A percentile compares a stretch with the other conserved stretches of the same genome.
phyloP scores from a whole-genome alignment of 1,284 basidiomycete genomes.

The Tremellales sp. region DNA sequence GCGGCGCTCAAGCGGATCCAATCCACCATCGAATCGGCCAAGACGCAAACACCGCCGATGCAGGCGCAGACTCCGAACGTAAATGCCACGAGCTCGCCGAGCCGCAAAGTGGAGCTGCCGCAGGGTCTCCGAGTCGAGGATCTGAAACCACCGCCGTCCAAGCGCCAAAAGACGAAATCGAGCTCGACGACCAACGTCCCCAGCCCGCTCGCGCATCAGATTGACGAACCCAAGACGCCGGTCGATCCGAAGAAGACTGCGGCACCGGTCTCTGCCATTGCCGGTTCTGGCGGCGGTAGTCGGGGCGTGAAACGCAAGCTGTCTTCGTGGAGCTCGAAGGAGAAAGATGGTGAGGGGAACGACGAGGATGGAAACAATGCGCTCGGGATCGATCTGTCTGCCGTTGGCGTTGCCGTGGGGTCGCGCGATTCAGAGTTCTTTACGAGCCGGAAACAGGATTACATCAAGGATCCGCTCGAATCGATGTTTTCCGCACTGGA shows the following conservation, averaged over 20 bases:
- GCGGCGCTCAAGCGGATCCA: background rate
- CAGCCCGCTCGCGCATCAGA: background rate
- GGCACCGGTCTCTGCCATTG: too few species aligned
- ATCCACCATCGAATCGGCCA: background rate
- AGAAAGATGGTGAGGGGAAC: background rate
- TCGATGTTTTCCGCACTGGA: too few species aligned
- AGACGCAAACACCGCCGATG: background rate
- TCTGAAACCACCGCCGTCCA: slow-evolving; percentile 41
- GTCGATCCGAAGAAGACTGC: too few species aligned
- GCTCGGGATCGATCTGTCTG: background rate
- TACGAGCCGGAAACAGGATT: too few species aligned
- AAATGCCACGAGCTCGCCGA: background rate
- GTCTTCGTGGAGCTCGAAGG: too few species aligned
- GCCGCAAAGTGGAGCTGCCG: slow-evolving; percentile 12
- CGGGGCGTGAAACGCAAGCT: too few species aligned
- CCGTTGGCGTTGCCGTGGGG: too few species aligned
- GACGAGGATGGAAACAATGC: slow-evolving; percentile 1
- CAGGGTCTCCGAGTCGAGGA: slow-evolving; percentile 42
- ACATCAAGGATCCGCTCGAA: too few species aligned
- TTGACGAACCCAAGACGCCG: background rate
- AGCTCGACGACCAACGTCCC: background rate
- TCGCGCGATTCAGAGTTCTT: too few species aligned
- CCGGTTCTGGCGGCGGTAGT: too few species aligned
- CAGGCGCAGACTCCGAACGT: background rate
- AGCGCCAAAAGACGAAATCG: slow-evolving; percentile 14